Evolutionary conservation across 257 asterid species (phyloP).

Genomic region (Scutellaria barbata): DNA sequence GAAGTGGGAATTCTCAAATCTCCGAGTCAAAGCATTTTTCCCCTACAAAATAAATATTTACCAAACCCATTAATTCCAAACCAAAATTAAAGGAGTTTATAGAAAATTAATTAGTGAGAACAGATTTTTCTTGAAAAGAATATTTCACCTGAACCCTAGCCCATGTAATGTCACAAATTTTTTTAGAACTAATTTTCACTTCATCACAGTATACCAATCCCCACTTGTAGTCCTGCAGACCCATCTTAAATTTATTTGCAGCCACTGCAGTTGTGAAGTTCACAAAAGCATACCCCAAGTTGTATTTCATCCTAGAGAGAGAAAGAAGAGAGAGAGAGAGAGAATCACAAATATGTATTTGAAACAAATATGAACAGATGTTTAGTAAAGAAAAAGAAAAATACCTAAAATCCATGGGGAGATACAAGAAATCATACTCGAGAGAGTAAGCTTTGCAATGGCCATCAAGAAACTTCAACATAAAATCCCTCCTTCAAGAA

Average conservation of each 20-base stretch:
- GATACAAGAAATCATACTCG: conserved; percentile 62
- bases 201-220: background rate
- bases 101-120: background rate
- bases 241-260: conserved; percentile 36
- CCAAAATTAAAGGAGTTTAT: background rate
- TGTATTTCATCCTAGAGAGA: conserved; percentile 31
- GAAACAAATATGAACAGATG: background rate
- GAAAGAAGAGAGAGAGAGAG: background rate
- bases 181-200: conserved; percentile 26
- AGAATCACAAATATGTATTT: too few species aligned
- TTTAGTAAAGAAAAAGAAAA: background rate
- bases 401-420: conserved; percentile 67
- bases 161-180: conserved; percentile 53
- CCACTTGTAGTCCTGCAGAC: conserved; percentile 45
- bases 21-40: background rate
- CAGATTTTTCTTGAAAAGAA: background rate
- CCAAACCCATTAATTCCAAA: background rate
- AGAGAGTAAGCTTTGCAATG: conserved; percentile 38
- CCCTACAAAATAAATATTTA: conserved; percentile 39
- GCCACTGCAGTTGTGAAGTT: conserved; percentile 48
- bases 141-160: conserved; percentile 56
- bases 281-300: conserved; percentile 61
- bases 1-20: conserved; percentile 34
- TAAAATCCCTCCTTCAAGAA: conserved; percentile 43
- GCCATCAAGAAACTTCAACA: conserved; percentile 51